Evolutionary conservation across 306 rosid genomes (phyloP).

Genomic region (Crotalaria pallida): DNA sequence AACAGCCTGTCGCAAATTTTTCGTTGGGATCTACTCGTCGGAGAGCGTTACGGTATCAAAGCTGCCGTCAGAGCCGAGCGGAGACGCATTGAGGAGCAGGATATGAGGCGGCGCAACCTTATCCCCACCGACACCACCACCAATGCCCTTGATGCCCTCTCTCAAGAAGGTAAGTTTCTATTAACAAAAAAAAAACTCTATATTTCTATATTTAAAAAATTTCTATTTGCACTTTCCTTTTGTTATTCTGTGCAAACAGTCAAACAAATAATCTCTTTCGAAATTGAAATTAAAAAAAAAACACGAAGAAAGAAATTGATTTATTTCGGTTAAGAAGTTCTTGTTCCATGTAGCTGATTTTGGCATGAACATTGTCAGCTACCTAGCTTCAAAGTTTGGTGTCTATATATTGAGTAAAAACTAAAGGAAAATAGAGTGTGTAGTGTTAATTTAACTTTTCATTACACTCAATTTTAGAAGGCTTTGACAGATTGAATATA

Average conservation of each 20-base stretch:
- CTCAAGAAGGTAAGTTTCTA: conserved; percentile 67
- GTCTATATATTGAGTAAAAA: background rate
- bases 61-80: conserved; percentile 89
- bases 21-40: conserved; percentile 86
- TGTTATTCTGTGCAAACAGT: too few relatives aligned
- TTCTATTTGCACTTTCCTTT: too few relatives aligned
- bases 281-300: too few relatives aligned
- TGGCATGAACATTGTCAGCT: background rate
- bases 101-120: conserved; percentile 46
- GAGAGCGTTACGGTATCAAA: conserved; percentile 88
- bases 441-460: background rate
- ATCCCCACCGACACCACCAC: conserved; percentile 47
- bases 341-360: background rate
- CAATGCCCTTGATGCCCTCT: conserved; percentile 68
- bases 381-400: too few relatives aligned
- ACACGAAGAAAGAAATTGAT: too few relatives aligned
- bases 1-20: conserved; percentile 75
- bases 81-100: conserved; percentile 70
- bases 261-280: too few relatives aligned
- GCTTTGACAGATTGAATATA: background rate
- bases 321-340: too few relatives aligned
- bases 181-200: too few relatives aligned
- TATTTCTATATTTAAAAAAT: too few relatives aligned
- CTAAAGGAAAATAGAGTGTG: background rate
- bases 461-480: background rate